Evolutionary conservation across 768 basidiomycete genomes (phyloP).

Genomic region (Rhizopogon sp.): DNA sequence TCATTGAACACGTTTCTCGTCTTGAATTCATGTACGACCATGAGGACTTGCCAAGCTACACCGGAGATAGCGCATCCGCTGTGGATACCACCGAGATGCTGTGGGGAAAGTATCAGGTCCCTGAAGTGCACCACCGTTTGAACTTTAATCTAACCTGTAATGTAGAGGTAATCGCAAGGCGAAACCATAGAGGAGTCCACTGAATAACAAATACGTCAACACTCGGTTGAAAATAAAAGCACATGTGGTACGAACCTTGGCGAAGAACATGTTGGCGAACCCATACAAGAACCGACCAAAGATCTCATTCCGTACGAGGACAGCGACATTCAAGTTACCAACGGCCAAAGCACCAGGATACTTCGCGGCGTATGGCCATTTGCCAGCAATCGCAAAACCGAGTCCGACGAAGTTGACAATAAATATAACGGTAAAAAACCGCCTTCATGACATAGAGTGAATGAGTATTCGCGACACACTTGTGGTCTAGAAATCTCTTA

Average conservation of each 20-base stretch:
- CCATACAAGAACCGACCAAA: slow-evolving; percentile 76
- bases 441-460: slow-evolving; percentile 34
- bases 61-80: slow-evolving; percentile 71
- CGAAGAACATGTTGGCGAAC: slow-evolving; percentile 66
- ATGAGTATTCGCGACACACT: neutral
- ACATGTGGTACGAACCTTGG: slow-evolving; percentile 42
- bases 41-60: slow-evolving; percentile 63
- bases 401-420: slow-evolving; percentile 57
- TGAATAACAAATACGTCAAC: slow-evolving; percentile 18
- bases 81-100: slow-evolving; percentile 80
- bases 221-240: neutral
- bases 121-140: neutral
- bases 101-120: slow-evolving; percentile 8
- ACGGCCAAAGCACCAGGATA: slow-evolving; percentile 70
- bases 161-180: slow-evolving; percentile 68
- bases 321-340: slow-evolving; percentile 67
- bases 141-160: slow-evolving; percentile 43
- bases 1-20: slow-evolving; percentile 44
- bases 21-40: slow-evolving; percentile 52
- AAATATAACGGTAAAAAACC: slow-evolving; percentile 66
- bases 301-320: slow-evolving; percentile 77
- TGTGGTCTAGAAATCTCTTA: slow-evolving; percentile 19
- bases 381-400: slow-evolving; percentile 52
- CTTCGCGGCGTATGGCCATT: slow-evolving; percentile 61
- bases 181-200: slow-evolving; percentile 73